phyloP scores from a whole-genome alignment of 805 yeast species.

The Blastobotrys peoriensis region DNA sequence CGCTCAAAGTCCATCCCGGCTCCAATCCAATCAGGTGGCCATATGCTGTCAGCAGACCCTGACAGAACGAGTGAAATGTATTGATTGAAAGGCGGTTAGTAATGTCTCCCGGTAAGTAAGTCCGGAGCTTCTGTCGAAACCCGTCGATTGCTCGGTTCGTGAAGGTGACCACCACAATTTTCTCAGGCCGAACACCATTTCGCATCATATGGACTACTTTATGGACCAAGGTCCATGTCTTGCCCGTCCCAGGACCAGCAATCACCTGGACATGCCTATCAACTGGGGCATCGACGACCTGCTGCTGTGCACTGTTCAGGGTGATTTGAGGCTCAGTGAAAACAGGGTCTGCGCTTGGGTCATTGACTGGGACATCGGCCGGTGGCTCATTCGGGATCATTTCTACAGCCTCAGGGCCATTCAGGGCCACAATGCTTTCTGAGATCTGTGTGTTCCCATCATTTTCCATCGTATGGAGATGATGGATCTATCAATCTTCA shows the following conservation, averaged over 20 bases:
- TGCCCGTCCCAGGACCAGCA: conserved; percentile 72
- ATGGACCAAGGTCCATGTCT: conserved; percentile 75
- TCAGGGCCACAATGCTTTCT: no score
- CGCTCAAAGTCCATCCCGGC: conserved; percentile 30
- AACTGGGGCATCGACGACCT: conserved; percentile 13
- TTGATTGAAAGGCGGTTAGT: conserved; percentile 55
- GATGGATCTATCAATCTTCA: no score
- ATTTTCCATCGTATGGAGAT: no score
- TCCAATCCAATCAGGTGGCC: conserved; percentile 49
- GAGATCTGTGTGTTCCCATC: no score
- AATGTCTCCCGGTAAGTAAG: conserved; percentile 27
- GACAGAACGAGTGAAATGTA: conserved; percentile 85
- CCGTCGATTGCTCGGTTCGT: conserved; percentile 90
- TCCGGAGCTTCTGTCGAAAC: conserved; percentile 56
- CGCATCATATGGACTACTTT: conserved; percentile 64
- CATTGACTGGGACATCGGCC: no score
- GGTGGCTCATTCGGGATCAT: no score
- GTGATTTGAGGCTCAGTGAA: background rate
- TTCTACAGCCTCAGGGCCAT: no score
- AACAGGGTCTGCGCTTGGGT: no score
- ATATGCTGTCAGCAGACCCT: conserved; percentile 47
- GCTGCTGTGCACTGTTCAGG: conserved; percentile 12
- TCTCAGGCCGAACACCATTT: conserved; percentile 50
- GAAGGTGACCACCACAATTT: conserved; percentile 81
- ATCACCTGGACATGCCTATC: conserved; percentile 36